phyloP scores from a whole-genome alignment of 805 yeast species.

The Brettanomyces anomalus region DNA sequence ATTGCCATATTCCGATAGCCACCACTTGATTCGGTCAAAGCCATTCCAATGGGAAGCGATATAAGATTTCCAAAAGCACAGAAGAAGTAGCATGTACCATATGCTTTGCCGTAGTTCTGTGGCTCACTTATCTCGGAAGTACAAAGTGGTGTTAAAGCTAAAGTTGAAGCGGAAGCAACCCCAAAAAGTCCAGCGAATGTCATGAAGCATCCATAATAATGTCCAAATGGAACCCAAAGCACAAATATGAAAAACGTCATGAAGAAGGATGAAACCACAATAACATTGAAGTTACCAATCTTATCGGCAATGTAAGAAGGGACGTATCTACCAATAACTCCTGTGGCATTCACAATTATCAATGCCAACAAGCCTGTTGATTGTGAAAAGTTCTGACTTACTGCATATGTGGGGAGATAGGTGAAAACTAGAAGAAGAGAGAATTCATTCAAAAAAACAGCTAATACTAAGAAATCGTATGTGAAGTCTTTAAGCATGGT shows the following conservation, averaged over 20 bases:
- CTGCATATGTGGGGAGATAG: constrained; percentile 50
- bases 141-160: constrained; percentile 61
- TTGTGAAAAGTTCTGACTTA: constrained; percentile 37
- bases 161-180: constrained; percentile 49
- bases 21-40: constrained; percentile 20
- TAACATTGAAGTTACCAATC: constrained; percentile 36
- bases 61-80: constrained; percentile 35
- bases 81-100: constrained; percentile 57
- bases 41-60: constrained; percentile 37
- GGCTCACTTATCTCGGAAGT: constrained; percentile 58
- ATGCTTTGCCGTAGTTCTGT: constrained; percentile 57
- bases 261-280: constrained; percentile 29
- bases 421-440: constrained; percentile 43
- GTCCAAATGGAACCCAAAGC: constrained; percentile 59
- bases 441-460: constrained; percentile 41
- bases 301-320: constrained; percentile 38
- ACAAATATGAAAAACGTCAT: constrained; percentile 36
- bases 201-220: constrained; percentile 31
- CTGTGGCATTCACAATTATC: constrained; percentile 34
- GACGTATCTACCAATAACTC: constrained; percentile 37
- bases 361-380: constrained; percentile 33
- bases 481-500: constrained; percentile 32
- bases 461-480: constrained; percentile 31
- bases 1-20: constrained; percentile 25
- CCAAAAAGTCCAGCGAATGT: constrained; percentile 50